phyloP scores from a whole-genome alignment of 768 basidiomycete genomes.

The Imleria badia region DNA sequence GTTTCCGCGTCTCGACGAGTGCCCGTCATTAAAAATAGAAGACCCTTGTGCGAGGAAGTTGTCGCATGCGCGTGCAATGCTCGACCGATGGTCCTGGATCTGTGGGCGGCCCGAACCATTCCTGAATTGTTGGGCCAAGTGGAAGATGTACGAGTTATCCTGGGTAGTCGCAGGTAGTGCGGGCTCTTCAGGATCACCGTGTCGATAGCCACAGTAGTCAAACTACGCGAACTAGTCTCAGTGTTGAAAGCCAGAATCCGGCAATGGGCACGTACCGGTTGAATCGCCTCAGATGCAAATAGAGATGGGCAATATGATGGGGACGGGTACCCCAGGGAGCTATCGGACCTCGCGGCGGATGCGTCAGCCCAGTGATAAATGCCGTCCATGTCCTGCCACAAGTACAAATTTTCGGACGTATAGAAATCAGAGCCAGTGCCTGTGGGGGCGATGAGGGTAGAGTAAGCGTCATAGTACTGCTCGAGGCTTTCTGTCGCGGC shows the following conservation, averaged over 20 bases:
- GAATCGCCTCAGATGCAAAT: constrained; percentile 14
- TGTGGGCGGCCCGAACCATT: constrained; percentile 20
- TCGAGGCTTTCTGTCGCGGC: constrained; percentile 16
- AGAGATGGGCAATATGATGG: constrained; percentile 14
- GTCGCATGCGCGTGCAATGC: constrained; percentile 34
- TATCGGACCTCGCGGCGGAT: constrained; percentile 25
- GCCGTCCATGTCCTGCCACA: constrained; percentile 30
- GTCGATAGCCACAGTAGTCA: constrained; percentile 19
- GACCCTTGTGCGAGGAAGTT: constrained; percentile 33
- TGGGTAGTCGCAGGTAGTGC: constrained; percentile 14
- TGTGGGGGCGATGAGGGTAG: constrained; percentile 17
- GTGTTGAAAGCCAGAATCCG: background rate
- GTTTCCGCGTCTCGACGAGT: constrained; percentile 17
- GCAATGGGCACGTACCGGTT: constrained; percentile 16
- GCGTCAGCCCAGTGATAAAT: constrained; percentile 30
- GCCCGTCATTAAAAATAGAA: constrained; percentile 28
- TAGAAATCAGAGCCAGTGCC: constrained; percentile 21
- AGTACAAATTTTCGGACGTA: constrained; percentile 27
- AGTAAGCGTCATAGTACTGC: constrained; percentile 22
- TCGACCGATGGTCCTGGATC: constrained; percentile 31
- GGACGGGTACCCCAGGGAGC: constrained; percentile 18
- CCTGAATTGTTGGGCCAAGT: constrained; percentile 25
- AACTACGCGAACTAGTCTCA: constrained; percentile 11
- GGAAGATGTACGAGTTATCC: constrained; percentile 21
- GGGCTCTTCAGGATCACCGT: constrained; percentile 12